Base-by-base conservation (phyloP, 495 filamentous ascomycete genomes). In the Penicillium parvum region DNA sequence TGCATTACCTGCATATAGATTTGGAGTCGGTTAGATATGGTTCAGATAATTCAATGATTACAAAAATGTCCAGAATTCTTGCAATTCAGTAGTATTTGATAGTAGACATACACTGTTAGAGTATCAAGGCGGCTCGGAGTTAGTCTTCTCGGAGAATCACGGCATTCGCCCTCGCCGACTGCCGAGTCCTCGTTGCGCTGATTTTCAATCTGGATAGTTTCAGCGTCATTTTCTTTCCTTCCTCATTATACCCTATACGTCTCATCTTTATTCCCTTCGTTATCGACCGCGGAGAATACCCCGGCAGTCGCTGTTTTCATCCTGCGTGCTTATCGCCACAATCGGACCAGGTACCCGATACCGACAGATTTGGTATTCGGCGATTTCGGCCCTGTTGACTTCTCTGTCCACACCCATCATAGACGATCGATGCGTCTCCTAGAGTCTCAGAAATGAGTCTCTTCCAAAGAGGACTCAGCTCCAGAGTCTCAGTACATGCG, bases 281-380 rank as follows among this genome's bases (percentile, higher is more conserved):
- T n/a, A n/a, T n/a, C n/a, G n/a, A n/a, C 9, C 34, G 33, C 34
- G 38, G 43, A 35, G 17, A 47, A 12, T 28, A 9, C 14, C 40
- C 35, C 49, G 32, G 16, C 43, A 39, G 43, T 52, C 49, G 39
- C 27, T 38, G 25, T 36, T 51, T 39, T 43, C 15, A n/a, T n/a
- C n/a, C n/a, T n/a, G n/a, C n/a, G 15, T 38, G 20, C 40, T 49
- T 53, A 53, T 53, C 50, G 50, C 50, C 50, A 53, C 50, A 40
- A 19, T 49, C 42, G 37, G 45, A 40, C 7, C 28, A 12, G 2
- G 7, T 2, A 11, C 37, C 37, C 37, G 15, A 32, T 25, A 30
- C n/a, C n/a, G n/a, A n/a, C n/a, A n/a, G n/a, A n/a, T n/a, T n/a
- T n/a, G n/a, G n/a, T n/a, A 32, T 25, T 44, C 30, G 26, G 32